Base-by-base conservation (phyloP, 345 rosid species). In the Brassica juncea region DNA sequence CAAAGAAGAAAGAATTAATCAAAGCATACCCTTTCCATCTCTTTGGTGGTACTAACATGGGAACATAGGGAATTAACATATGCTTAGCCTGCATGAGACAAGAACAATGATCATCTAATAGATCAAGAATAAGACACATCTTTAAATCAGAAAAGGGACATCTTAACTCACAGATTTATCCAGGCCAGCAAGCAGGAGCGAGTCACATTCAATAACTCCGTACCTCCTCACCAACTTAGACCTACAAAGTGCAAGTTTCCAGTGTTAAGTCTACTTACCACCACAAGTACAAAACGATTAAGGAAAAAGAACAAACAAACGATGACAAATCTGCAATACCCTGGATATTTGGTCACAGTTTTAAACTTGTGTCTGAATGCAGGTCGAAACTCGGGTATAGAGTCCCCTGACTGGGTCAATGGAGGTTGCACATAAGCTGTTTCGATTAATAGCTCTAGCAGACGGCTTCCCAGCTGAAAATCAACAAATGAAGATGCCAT, bases 41-140 rank as follows among this genome's bases (percentile, higher is more conserved):
- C 85, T 85, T 91, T 61, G 99, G 99, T 72, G 99, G 99, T 72
- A 95, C 86, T 82, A 95, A 84, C 99, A 95, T 95, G 30, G 99
- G 99, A 79, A 93, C 87, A 71, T 93, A 95, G 58, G 98, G 97
- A 84, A 92, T 88, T 81, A 89, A 25, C 91, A 90, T 87, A 85
- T 93, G 98, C 85, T 85, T 93, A 78, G 90, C 98, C 97, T 95
- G 91, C 92, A 90, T 66, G 5, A 76, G 57, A 59, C 25, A 47
- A 47, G 7, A 59, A 25, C 14, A 76, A 6, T 12, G 15, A 59
- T 81, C 57, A 81, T 21, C 69, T 31, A 76, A 42, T 5, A 76
- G 77, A 55, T 65, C 80, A 81, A 25, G 35, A 64, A 62, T 9
- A 19, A 19, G 4, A 28, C 52, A 66, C 10, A 55, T 3, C 63